Conservation (phyloP, 2,329 filamentous ascomycete species). For the Colletotrichum falcatum region DNA sequence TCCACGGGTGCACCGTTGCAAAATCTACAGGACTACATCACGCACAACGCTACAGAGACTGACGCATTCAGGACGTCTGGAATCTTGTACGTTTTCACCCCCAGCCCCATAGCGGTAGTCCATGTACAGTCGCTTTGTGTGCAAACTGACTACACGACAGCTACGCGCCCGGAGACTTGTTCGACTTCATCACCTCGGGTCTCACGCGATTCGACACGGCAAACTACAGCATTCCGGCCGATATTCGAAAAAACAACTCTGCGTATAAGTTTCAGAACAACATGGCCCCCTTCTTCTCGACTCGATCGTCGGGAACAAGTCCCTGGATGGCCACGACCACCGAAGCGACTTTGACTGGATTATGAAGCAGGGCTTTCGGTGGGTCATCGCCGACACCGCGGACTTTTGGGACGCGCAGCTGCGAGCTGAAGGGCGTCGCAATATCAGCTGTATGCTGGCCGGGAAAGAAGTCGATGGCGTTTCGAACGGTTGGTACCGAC, state of each 20-base stretch:
- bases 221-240: slow-evolving; percentile 1
- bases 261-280: background rate
- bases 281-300: slow-evolving; percentile 6
- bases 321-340: slow-evolving; percentile 14
- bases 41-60: background rate
- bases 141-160: background rate
- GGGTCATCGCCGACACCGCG: slow-evolving; percentile 15
- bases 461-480: background rate
- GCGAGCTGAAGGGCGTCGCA: slow-evolving; percentile 5
- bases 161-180: slow-evolving; percentile 4
- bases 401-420: slow-evolving; percentile 15
- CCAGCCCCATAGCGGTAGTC: background rate
- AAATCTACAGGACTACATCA: background rate
- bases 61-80: background rate
- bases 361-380: slow-evolving; percentile 9
- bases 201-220: slow-evolving; percentile 1
- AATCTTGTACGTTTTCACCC: background rate
- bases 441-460: slow-evolving; percentile 2
- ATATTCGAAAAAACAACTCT: background rate
- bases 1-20: slow-evolving; percentile 2
- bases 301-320: slow-evolving; percentile 13
- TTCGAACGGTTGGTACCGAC: slow-evolving; percentile 13
- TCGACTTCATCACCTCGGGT: background rate
- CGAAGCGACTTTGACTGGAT: slow-evolving; percentile 14
- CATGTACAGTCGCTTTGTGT: background rate